Percentiles rank a stretch among this genome's conserved stretches.
phyloP scores from a whole-genome alignment of 1,284 basidiomycete genomes.

The Puccinia brachypodii region DNA sequence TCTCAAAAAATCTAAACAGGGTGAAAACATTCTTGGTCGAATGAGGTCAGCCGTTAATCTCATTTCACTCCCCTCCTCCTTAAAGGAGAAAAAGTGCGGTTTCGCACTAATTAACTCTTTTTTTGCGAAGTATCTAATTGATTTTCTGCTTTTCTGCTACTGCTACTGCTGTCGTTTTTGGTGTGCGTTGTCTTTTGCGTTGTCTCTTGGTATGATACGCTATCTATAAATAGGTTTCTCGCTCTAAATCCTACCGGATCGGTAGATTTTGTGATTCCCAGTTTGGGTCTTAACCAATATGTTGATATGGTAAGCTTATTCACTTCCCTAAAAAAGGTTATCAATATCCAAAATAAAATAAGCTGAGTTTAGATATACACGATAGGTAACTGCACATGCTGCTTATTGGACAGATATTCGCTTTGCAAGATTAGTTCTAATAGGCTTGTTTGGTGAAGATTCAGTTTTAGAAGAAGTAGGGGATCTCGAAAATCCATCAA shows the following conservation, averaged over 20 bases:
- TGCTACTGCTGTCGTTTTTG: neutral
- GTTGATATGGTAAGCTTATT: conserved; percentile 46
- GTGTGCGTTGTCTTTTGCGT: neutral
- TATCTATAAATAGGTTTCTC: conserved; percentile 20
- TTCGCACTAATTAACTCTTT: neutral
- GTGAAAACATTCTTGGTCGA: conserved; percentile 2
- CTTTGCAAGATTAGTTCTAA: conserved; percentile 44
- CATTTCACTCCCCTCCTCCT: neutral
- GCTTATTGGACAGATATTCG: conserved; percentile 43
- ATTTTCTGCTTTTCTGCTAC: neutral
- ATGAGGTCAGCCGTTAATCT: conserved; percentile 10
- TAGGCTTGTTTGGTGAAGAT: conserved; percentile 28
- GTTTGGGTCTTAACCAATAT: conserved; percentile 44
- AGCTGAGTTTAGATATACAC: neutral
- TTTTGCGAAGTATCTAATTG: neutral
- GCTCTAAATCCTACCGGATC: conserved; percentile 46
- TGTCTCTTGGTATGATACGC: neutral
- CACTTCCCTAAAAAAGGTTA: too few relatives aligned
- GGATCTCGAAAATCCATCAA: conserved; percentile 16
- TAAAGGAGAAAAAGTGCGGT: neutral
- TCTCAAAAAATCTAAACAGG: conserved; percentile 20
- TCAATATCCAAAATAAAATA: neutral
- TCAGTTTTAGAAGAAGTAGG: conserved; percentile 30
- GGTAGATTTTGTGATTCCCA: conserved; percentile 46
- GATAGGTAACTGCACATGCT: conserved; percentile 47